Evolutionary conservation across 1,139 yeast genomes (phyloP).

Genomic region (Lodderomyces theae): DNA sequence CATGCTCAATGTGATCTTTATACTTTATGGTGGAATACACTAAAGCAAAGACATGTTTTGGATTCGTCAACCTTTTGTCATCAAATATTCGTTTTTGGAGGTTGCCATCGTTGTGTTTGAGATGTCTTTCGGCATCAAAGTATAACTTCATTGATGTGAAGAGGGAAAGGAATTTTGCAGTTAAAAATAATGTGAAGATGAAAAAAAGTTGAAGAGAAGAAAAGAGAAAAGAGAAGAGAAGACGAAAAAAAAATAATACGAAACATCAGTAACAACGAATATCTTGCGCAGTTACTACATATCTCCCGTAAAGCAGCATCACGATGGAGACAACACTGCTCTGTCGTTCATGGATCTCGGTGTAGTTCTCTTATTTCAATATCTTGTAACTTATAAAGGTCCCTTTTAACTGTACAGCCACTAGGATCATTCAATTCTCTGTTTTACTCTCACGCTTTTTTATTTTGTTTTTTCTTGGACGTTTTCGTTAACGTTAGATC

Average conservation of each 20-base stretch:
- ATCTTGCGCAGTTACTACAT: no score
- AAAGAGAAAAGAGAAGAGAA: no score
- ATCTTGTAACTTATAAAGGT: no score
- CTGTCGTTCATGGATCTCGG: no score
- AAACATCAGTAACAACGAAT: neutral
- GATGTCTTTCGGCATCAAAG: conserved; percentile 56
- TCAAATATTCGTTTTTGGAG: conserved; percentile 68
- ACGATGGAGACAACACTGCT: no score
- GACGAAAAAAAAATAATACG: neutral
- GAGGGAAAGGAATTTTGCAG: conserved; percentile 1
- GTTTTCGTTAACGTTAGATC: no score
- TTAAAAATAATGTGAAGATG: neutral
- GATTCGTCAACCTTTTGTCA: conserved; percentile 39
- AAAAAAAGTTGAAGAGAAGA: neutral
- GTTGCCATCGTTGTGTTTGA: conserved; percentile 38
- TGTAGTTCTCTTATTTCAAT: no score
- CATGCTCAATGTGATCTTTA: conserved; percentile 55
- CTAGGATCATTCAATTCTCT: neutral
- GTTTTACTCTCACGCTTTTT: neutral
- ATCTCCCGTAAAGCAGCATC: no score
- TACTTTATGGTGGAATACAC: conserved; percentile 75
- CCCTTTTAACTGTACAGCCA: neutral
- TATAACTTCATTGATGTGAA: conserved; percentile 51
- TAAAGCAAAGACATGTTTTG: conserved; percentile 82
- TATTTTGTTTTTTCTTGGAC: neutral